Conservation (phyloP, 1,284 basidiomycete species). For the Mycocalia duriaeana region DNA sequence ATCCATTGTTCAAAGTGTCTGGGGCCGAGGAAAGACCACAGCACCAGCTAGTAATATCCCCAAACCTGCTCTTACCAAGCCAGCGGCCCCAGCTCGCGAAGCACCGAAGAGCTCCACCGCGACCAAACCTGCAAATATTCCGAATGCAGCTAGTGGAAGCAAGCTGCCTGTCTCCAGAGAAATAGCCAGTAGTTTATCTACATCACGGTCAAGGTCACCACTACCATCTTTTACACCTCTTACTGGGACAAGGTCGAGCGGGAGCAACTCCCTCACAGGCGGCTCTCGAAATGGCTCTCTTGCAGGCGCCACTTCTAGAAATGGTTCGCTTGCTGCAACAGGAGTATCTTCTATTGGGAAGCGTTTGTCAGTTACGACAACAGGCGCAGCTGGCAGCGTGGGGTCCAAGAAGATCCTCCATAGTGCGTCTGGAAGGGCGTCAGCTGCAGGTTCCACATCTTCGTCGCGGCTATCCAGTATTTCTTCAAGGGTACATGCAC, state of each 20-base stretch:
- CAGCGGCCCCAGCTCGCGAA: conserved; percentile 19
- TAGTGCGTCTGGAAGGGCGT: conserved; percentile 12
- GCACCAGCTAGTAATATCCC: conserved; percentile 19
- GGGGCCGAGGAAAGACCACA: conserved; percentile 41
- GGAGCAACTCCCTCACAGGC: conserved; percentile 9
- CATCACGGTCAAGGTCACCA: conserved; percentile 26
- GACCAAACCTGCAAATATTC: conserved; percentile 21
- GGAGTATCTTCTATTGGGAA: conserved; percentile 32
- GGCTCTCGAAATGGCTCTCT: conserved; percentile 9
- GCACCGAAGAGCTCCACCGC: too few relatives aligned
- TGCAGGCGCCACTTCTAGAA: conserved; percentile 8
- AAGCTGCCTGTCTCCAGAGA: conserved; percentile 7
- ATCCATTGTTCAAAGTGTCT: conserved; percentile 50
- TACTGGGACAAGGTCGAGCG: conserved; percentile 9
- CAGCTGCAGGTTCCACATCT: conserved; percentile 12
- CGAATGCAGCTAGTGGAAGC: conserved; percentile 7
- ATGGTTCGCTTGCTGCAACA: conserved; percentile 11
- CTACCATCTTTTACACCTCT: conserved; percentile 22
- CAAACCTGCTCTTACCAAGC: conserved; percentile 23
- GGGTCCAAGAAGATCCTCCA: conserved; percentile 18
- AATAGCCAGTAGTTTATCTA: conserved; percentile 13
- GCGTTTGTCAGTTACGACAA: conserved; percentile 13
- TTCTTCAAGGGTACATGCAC: conserved; percentile 59
- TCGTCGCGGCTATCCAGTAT: conserved; percentile 23
- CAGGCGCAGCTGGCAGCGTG: conserved; percentile 21